These are phyloP conservation scores for Gliomastix tumulicola DNA, from an alignment of 2,329 filamentous ascomycete species.

Conservation along the genomic window DNA sequence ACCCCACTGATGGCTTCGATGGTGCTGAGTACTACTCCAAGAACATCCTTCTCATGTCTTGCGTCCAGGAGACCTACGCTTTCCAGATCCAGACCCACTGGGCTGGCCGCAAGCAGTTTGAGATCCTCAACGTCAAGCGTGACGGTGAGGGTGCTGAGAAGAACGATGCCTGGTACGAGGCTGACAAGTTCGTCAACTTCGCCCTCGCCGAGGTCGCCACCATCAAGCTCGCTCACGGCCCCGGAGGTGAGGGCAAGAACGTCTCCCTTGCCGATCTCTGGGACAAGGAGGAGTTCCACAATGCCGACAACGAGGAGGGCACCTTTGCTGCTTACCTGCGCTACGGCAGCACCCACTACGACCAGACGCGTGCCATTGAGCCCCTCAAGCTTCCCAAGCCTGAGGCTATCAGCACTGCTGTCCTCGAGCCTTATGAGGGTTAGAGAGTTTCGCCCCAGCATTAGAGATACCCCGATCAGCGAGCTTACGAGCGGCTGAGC, in stretches of 20 bases:
- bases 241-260: too few species aligned
- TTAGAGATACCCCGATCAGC: too few species aligned
- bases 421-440: too few species aligned
- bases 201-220: slow-evolving; percentile 19
- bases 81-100: slow-evolving; percentile 3
- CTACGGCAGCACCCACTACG: slow-evolving; percentile 23
- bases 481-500: too few species aligned
- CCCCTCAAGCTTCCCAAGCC: too few species aligned
- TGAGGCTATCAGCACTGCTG: too few species aligned
- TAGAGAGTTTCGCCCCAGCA: too few species aligned
- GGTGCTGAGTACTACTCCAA: slow-evolving; percentile 23
- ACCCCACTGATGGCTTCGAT: slow-evolving; percentile 22
- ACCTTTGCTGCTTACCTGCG: slow-evolving; percentile 26
- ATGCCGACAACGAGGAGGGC: slow-evolving; percentile 17
- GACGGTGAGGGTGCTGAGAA: slow-evolving; percentile 10
- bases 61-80: slow-evolving; percentile 9
- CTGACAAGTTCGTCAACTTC: slow-evolving; percentile 16
- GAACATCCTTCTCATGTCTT: slow-evolving; percentile 20
- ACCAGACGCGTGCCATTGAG: slow-evolving; percentile 19
- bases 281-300: slow-evolving; percentile 20
- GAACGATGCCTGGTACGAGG: slow-evolving; percentile 10
- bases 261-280: slow-evolving; percentile 18
- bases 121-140: slow-evolving; percentile 10
- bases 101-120: slow-evolving; percentile 10
- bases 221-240: slow-evolving; percentile 26